A percentile compares a stretch with the other conserved stretches of the same genome.
Evolutionary conservation across 1,284 basidiomycete species (phyloP).

Genomic region (Leccinum griseonigrum): DNA sequence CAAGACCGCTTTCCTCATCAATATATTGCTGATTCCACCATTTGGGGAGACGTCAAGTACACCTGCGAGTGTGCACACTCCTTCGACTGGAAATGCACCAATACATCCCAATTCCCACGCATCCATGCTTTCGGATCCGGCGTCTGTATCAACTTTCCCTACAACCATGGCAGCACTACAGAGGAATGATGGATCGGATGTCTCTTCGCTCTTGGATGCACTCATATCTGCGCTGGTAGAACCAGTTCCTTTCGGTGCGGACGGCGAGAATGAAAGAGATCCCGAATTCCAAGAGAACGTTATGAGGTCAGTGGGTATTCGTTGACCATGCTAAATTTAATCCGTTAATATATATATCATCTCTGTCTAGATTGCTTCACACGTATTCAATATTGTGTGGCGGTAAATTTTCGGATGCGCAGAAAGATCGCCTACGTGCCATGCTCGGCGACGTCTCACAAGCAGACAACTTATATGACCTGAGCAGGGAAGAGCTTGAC

Average conservation of each 20-base stretch:
- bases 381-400: slow-evolving; percentile 51
- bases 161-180: slow-evolving; percentile 49
- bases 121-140: slow-evolving; percentile 50
- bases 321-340: background rate
- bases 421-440: slow-evolving; percentile 42
- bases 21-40: slow-evolving; percentile 69
- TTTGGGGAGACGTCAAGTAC: slow-evolving; percentile 4
- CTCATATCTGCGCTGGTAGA: slow-evolving; percentile 45
- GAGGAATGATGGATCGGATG: slow-evolving; percentile 27
- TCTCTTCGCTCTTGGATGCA: slow-evolving; percentile 37
- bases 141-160: slow-evolving; percentile 48
- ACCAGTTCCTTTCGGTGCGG: slow-evolving; percentile 62
- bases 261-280: slow-evolving; percentile 72
- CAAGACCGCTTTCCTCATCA: slow-evolving; percentile 85
- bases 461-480: slow-evolving; percentile 21
- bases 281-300: slow-evolving; percentile 82
- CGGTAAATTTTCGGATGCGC: slow-evolving; percentile 40
- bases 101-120: slow-evolving; percentile 70
- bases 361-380: slow-evolving; percentile 44
- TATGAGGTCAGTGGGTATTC: slow-evolving; percentile 46
- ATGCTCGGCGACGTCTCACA: slow-evolving; percentile 28
- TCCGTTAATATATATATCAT: background rate
- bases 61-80: slow-evolving; percentile 20
- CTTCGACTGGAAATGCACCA: slow-evolving; percentile 25
- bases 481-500: slow-evolving; percentile 29